Conservation (phyloP, 2,329 filamentous ascomycete species). For the Colletotrichum plurivorum region DNA sequence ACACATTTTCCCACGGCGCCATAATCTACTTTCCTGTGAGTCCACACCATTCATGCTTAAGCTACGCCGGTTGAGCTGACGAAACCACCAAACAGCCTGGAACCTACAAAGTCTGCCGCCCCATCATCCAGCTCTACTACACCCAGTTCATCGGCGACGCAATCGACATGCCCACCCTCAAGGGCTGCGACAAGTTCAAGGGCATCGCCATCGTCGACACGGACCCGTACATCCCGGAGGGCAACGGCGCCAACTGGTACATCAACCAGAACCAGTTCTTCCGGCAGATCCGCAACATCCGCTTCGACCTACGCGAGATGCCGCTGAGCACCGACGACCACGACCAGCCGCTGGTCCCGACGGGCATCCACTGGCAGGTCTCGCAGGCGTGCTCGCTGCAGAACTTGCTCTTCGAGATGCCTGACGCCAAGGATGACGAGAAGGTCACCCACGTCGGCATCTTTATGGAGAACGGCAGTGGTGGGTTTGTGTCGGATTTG, state of each 20-base stretch:
- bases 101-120: constrained; percentile 69
- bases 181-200: constrained; percentile 47
- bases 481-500: constrained; percentile 69
- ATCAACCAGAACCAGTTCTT: constrained; percentile 71
- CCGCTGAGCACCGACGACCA: constrained; percentile 46
- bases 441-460: background rate
- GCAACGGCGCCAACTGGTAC: constrained; percentile 51
- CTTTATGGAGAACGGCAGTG: constrained; percentile 51
- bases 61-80: too few relatives aligned
- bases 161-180: constrained; percentile 1
- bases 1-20: constrained; percentile 47
- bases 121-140: constrained; percentile 74
- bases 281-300: constrained; percentile 75
- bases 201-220: constrained; percentile 81
- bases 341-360: constrained; percentile 49
- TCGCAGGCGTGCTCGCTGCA: constrained; percentile 68
- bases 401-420: constrained; percentile 65
- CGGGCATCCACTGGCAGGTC: constrained; percentile 76
- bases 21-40: constrained; percentile 60
- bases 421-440: constrained; percentile 2
- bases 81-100: constrained; percentile 54
- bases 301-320: constrained; percentile 71
- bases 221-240: constrained; percentile 66
- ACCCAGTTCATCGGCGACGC: constrained; percentile 67
- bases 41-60: too few relatives aligned